Evolutionary conservation across 768 basidiomycete species (phyloP), one percentile per base, ranked within the genome.

Genomic region (Punctularia strigosozonata): DNA sequence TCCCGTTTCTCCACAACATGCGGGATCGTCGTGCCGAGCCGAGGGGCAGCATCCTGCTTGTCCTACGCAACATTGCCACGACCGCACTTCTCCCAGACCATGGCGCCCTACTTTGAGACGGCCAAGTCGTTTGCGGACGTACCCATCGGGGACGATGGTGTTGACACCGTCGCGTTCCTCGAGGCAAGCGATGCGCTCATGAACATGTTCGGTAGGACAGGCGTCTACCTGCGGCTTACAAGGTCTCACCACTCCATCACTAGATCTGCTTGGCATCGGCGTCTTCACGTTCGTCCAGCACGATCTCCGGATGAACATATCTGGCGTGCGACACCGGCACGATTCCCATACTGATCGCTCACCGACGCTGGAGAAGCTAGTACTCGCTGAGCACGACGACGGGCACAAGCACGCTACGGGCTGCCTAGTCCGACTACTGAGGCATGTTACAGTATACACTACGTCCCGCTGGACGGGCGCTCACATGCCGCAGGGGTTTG

Each of bases 41-140:
- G n/a, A n/a, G n/a, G n/a, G n/a, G n/a, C n/a, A n/a, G n/a, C n/a
- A n/a, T n/a, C n/a, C n/a, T n/a, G n/a, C n/a, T n/a, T n/a, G n/a
- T n/a, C n/a, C n/a, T n/a, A n/a, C n/a, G n/a, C n/a, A n/a, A n/a
- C n/a, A n/a, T n/a, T n/a, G n/a, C n/a, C n/a, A n/a, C n/a, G n/a
- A n/a, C n/a, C n/a, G n/a, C n/a, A n/a, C n/a, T n/a, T n/a, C n/a
- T n/a, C n/a, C n/a, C n/a, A n/a, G n/a, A n/a, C n/a, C n/a, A n/a
- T n/a, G n/a, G n/a, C n/a, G n/a, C n/a, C n/a, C n/a, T n/a, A n/a
- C n/a, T n/a, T n/a, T n/a, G n/a, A n/a, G n/a, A n/a, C n/a, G n/a
- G n/a, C n/a, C n/a, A n/a, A 95, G 91, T 90, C 87, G 7, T 97
- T 86, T 58, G 75, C 72, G 50, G 85, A 94, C 45, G 86, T 97